phyloP scores from a whole-genome alignment of 768 basidiomycete genomes.

The Suillus plorans region DNA sequence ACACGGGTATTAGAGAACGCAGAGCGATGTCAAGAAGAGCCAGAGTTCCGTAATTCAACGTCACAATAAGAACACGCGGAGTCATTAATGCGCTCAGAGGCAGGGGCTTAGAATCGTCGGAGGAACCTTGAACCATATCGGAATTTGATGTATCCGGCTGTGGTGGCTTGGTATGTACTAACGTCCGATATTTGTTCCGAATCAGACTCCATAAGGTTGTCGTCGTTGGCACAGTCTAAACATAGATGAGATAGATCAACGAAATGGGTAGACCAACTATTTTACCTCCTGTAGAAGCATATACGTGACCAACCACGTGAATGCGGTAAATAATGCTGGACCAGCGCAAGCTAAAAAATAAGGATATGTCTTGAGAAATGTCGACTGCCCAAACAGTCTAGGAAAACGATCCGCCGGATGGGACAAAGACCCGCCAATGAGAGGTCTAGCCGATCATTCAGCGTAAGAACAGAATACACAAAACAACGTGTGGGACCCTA shows the following conservation, averaged over 20 bases:
- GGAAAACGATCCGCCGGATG: constrained; percentile 65
- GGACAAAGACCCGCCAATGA: constrained; percentile 64
- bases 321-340: constrained; percentile 49
- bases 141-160: background rate
- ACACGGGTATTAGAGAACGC: constrained; percentile 38
- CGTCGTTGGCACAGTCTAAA: constrained; percentile 4
- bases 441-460: constrained; percentile 41
- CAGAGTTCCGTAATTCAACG: constrained; percentile 56
- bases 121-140: background rate
- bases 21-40: constrained; percentile 62
- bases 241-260: background rate
- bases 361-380: constrained; percentile 60
- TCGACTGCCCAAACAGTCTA: constrained; percentile 47
- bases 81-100: constrained; percentile 48
- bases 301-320: constrained; percentile 47
- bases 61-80: constrained; percentile 50
- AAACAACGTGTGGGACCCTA: constrained; percentile 12
- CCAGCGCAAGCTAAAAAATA: constrained; percentile 69
- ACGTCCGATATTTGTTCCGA: constrained; percentile 28
- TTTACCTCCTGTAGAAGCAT: constrained; percentile 52
- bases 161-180: background rate
- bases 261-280: background rate
- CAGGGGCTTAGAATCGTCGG: constrained; percentile 25
- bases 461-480: background rate
- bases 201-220: constrained; percentile 30